A percentile compares a stretch with the other conserved stretches of the same genome.
Conservation (phyloP, 2,329 filamentous ascomycete genomes). For the Aureobasidium namibiae region DNA sequence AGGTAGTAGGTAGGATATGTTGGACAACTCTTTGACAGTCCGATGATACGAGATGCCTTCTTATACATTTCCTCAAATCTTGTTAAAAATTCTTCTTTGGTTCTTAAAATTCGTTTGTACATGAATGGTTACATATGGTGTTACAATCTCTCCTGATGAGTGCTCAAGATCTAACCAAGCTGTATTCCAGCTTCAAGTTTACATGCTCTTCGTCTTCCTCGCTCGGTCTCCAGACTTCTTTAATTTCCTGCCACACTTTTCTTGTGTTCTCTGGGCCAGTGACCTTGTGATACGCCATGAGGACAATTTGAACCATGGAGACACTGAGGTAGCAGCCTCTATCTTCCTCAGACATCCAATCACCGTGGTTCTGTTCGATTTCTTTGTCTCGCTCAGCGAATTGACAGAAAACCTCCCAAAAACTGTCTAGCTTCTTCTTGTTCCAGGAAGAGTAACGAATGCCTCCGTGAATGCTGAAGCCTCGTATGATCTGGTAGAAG, state of each 20-base stretch:
- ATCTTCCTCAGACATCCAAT: slow-evolving; percentile 16
- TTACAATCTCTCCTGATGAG: neutral
- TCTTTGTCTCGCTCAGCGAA: slow-evolving; percentile 37
- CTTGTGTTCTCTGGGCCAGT: slow-evolving; percentile 44
- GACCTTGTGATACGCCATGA: slow-evolving; percentile 58
- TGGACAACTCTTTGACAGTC: too few species aligned
- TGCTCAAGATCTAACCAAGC: neutral
- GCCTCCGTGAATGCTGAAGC: slow-evolving; percentile 68
- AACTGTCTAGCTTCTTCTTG: slow-evolving; percentile 54
- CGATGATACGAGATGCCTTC: too few species aligned
- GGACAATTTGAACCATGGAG: slow-evolving; percentile 50
- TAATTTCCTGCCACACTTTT: slow-evolving; percentile 45
- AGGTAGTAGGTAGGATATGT: too few species aligned
- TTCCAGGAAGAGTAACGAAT: slow-evolving; percentile 63
- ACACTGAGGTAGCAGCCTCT: slow-evolving; percentile 30
- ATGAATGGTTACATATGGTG: slow-evolving; percentile 2
- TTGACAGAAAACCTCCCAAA: slow-evolving; percentile 47
- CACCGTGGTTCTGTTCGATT: slow-evolving; percentile 18
- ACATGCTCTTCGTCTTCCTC: slow-evolving; percentile 21
- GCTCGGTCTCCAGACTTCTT: slow-evolving; percentile 29
- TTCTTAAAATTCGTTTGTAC: slow-evolving; percentile 7
- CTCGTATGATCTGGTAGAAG: slow-evolving; percentile 74
- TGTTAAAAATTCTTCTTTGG: neutral
- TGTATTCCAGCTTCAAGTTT: neutral
- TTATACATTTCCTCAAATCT: neutral